Conservation (phyloP, 345 rosid species). For the Aethionema arabicum region DNA sequence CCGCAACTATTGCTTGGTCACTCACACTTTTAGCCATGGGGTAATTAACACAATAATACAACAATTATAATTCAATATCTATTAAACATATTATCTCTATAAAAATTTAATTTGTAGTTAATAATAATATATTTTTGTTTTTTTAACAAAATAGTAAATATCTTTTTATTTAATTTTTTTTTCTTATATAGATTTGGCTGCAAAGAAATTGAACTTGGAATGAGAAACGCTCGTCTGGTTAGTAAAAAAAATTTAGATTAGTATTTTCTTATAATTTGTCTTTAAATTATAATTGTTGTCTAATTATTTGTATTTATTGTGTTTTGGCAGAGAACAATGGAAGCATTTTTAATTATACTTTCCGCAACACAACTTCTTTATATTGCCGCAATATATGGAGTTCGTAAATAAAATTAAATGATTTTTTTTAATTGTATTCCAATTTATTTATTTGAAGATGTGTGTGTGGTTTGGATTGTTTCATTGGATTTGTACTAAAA, state of each 20-base stretch:
- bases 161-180: neutral
- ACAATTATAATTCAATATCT: neutral
- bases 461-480: constrained; percentile 33
- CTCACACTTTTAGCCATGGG: constrained; percentile 90
- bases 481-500: constrained; percentile 1
- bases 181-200: constrained; percentile 64
- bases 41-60: constrained; percentile 39
- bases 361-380: constrained; percentile 78
- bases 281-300: neutral
- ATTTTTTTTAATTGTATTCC: neutral
- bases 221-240: constrained; percentile 82
- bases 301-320: neutral
- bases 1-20: constrained; percentile 80
- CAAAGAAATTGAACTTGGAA: constrained; percentile 75
- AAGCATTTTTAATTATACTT: constrained; percentile 84
- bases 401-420: constrained; percentile 27
- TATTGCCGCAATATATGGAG: constrained; percentile 68
- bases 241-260: neutral
- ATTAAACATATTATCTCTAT: neutral
- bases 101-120: too few species aligned
- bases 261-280: too few species aligned
- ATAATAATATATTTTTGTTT: too few species aligned
- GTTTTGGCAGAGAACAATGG: constrained; percentile 88
- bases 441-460: constrained; percentile 7
- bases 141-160: neutral